Conservation (phyloP, 1,284 basidiomycete genomes). For the Pisolithus thermaeus region DNA sequence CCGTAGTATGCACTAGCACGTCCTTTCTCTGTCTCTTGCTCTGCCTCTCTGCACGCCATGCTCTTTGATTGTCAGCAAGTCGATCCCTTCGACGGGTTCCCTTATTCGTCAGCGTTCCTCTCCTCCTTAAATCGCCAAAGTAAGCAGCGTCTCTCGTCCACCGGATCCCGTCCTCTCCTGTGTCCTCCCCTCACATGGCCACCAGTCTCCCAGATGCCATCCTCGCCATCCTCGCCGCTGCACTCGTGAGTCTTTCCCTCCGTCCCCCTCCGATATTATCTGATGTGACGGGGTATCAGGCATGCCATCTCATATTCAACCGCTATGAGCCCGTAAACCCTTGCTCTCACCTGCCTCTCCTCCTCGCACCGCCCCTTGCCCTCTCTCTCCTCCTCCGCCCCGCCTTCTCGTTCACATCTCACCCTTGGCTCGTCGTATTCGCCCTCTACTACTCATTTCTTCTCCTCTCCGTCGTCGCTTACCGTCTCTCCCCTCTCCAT, state of each 20-base stretch:
- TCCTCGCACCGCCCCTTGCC: constrained; percentile 17
- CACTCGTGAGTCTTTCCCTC: constrained; percentile 16
- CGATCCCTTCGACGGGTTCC: constrained; percentile 30
- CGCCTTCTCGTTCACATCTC: constrained; percentile 11
- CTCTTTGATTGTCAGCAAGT: constrained; percentile 34
- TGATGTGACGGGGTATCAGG: constrained; percentile 20
- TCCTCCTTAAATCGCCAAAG: constrained; percentile 21
- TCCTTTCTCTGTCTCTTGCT: no score
- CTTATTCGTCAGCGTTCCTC: constrained; percentile 25
- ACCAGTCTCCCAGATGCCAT: constrained; percentile 16
- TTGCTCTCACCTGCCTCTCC: constrained; percentile 21
- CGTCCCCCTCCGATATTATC: background rate
- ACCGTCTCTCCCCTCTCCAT: constrained; percentile 32
- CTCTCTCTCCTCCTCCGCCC: constrained; percentile 11
- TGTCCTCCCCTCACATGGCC: constrained; percentile 18
- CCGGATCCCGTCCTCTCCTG: constrained; percentile 12
- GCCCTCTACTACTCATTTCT: constrained; percentile 26
- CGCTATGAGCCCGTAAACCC: constrained; percentile 27
- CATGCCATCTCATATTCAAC: constrained; percentile 28
- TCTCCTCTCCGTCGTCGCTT: constrained; percentile 24
- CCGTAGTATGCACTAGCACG: constrained; percentile 18
- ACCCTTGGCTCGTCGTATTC: constrained; percentile 14
- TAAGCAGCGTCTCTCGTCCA: constrained; percentile 5
- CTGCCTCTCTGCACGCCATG: no score
- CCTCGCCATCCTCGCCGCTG: constrained; percentile 16